Evolutionary conservation across 805 yeast genomes (phyloP).

Genomic region (Cyberlindnera meyerae): DNA sequence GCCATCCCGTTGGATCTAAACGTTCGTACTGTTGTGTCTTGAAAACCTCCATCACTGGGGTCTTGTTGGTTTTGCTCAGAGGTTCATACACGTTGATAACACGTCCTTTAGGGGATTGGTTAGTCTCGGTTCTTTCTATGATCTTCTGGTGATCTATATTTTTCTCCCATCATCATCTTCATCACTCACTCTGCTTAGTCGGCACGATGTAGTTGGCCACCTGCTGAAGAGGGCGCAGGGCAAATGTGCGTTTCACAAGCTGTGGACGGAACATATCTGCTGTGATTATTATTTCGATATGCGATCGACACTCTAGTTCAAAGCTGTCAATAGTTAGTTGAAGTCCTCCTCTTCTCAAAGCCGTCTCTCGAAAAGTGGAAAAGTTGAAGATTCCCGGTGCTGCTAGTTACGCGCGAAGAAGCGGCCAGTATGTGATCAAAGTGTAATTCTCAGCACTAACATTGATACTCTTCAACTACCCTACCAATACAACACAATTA

Average conservation of each 20-base stretch:
- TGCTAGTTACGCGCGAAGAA: no score
- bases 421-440: no score
- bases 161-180: not conserved
- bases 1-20: constrained; percentile 70
- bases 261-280: constrained; percentile 13
- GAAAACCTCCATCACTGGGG: constrained; percentile 30
- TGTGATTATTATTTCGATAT: not conserved
- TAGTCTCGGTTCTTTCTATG: not conserved
- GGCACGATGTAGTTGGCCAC: constrained; percentile 15
- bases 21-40: constrained; percentile 7
- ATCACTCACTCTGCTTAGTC: constrained; percentile 9
- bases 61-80: constrained; percentile 9
- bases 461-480: no score
- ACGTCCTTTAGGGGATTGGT: constrained; percentile 8
- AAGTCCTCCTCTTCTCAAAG: no score
- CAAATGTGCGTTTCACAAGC: constrained; percentile 4
- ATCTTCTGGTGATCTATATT: no score
- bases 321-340: no score
- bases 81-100: constrained; percentile 23
- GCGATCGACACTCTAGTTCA: no score
- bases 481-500: no score
- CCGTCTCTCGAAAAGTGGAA: no score
- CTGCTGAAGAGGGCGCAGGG: constrained; percentile 11
- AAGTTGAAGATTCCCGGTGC: no score
- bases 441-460: no score